phyloP scores from a whole-genome alignment of 2,329 filamentous ascomycete species.

The Talaromyces sp. region DNA sequence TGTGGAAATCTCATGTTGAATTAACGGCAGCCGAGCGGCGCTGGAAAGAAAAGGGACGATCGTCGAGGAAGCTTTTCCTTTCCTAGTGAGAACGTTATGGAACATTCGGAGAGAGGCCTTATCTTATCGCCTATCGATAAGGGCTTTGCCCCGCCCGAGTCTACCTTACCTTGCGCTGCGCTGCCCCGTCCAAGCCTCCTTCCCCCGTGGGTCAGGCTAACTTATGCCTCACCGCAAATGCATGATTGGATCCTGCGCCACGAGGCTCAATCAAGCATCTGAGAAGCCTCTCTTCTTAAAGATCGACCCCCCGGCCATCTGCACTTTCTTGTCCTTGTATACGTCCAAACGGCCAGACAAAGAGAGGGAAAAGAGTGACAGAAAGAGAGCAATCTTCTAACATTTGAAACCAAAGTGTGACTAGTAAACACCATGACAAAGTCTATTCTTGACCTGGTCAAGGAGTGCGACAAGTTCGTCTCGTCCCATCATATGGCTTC shows the following conservation, averaged over 20 bases:
- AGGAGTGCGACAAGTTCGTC: slow-evolving; percentile 51
- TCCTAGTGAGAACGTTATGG: slow-evolving; percentile 1
- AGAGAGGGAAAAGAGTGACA: neutral
- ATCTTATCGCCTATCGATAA: neutral
- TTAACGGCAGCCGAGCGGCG: neutral
- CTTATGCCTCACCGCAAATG: neutral
- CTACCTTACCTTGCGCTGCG: neutral
- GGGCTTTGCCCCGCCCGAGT: neutral
- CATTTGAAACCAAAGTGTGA: neutral
- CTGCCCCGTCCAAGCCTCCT: neutral
- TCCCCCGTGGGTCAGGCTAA: neutral
- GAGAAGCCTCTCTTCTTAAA: neutral
- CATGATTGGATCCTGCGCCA: neutral
- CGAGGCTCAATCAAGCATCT: neutral
- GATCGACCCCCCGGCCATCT: neutral
- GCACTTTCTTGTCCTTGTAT: neutral
- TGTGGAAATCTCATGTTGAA: neutral
- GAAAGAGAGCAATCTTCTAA: neutral
- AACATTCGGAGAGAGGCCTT: slow-evolving; percentile 3
- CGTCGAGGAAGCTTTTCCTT: neutral
- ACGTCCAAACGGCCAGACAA: neutral
- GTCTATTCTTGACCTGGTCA: slow-evolving; percentile 45
- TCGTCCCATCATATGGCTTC: neutral
- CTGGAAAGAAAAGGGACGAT: neutral
- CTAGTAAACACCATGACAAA: slow-evolving; percentile 3